Percentiles rank a stretch among this genome's conserved stretches.
Conservation (phyloP, 1,139 yeast species). For the Yamadazyma pseudoaaseri region DNA sequence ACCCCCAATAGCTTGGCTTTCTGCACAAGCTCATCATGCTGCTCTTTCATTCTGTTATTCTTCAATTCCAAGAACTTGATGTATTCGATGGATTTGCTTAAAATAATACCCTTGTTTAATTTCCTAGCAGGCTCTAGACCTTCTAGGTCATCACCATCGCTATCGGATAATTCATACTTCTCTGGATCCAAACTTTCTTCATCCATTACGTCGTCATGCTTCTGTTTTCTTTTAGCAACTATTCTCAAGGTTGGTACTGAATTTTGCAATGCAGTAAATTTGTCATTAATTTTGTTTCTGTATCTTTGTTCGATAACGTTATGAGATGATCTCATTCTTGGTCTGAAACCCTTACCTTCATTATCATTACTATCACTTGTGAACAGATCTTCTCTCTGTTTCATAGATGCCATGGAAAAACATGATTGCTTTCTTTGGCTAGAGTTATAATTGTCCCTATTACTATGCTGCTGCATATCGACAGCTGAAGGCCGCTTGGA, state of each 20-base stretch:
- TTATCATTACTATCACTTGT: background rate
- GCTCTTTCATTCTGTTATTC: conserved; percentile 33
- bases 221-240: conserved; percentile 23
- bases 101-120: conserved; percentile 44
- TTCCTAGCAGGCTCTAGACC: conserved; percentile 48
- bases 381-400: background rate
- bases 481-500: background rate
- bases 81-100: conserved; percentile 45
- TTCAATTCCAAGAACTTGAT: conserved; percentile 43
- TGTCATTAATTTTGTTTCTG: conserved; percentile 46
- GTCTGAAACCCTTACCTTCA: conserved; percentile 6
- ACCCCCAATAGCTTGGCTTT: conserved; percentile 23
- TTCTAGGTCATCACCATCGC: conserved; percentile 27
- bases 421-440: background rate
- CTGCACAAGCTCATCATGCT: conserved; percentile 31
- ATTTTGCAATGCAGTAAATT: conserved; percentile 39
- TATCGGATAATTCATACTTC: conserved; percentile 18
- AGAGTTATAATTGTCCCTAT: background rate
- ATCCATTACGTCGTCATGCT: conserved; percentile 1
- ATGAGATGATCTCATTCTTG: conserved; percentile 35
- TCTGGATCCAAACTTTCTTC: conserved; percentile 17
- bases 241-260: conserved; percentile 43
- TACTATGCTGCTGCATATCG: background rate
- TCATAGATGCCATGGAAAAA: background rate
- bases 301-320: conserved; percentile 47